phyloP scores from a whole-genome alignment of 2,329 filamentous ascomycete species.

The Akanthomyces lecanii region DNA sequence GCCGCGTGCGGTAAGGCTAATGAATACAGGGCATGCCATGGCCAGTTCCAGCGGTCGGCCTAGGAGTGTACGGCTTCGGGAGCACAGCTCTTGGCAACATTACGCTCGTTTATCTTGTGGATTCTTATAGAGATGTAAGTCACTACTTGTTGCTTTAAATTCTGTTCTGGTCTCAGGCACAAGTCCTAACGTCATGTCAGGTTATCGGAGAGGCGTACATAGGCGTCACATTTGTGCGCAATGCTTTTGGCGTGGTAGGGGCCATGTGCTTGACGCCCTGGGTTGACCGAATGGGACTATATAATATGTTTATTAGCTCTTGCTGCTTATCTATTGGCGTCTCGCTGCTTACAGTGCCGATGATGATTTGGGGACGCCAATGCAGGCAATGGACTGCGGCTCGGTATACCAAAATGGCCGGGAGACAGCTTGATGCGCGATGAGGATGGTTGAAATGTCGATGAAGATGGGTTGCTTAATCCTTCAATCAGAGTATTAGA shows the following conservation, averaged over 20 bases:
- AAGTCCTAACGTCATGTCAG: not conserved
- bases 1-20: not conserved
- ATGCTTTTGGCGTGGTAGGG: not conserved
- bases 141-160: no score
- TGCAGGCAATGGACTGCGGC: no score
- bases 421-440: no score
- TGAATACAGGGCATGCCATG: not conserved
- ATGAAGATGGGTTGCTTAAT: no score
- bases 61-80: no score
- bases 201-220: not conserved
- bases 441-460: no score
- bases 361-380: no score
- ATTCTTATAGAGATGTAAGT: slow-evolving; percentile 34
- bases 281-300: not conserved
- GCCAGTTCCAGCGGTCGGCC: not conserved
- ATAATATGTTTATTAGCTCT: no score
- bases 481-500: no score
- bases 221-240: not conserved
- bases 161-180: not conserved
- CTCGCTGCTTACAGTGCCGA: no score
- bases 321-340: no score
- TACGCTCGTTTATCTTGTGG: slow-evolving; percentile 36
- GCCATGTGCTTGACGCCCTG: not conserved
- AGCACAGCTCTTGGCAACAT: slow-evolving; percentile 29
- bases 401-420: no score